Base-by-base conservation (phyloP, 345 rosid species). In the Turnera subulata region DNA sequence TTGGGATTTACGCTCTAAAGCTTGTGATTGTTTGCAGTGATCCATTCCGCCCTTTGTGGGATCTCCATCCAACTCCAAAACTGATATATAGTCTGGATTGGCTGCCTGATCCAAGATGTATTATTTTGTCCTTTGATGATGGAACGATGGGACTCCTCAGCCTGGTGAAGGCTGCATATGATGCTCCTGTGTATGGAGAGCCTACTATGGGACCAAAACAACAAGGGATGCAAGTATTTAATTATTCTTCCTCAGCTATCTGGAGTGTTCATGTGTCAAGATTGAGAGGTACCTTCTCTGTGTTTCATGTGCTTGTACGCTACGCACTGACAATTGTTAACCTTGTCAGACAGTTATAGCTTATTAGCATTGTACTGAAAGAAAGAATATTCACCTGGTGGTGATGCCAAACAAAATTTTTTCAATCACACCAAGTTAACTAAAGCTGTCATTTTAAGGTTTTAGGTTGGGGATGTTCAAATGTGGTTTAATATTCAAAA, bases 201-300 rank as follows among this genome's bases (percentile, higher is more conserved):
- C 76, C 83, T 35, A 72, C 76, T 63, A 48, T 64, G 51, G 76
- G 73, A 56, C 74, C 83, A n/a, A 87, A 85, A 65, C 91, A 82
- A 63, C 86, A 68, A 65, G 96, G 96, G 43, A 51, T 89, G 62
- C 88, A 88, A 55, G 55, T 68, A 52, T 63, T 70, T 63, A 72
- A 81, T 58, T 79, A 81, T 77, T 81, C 89, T 56, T 76, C 96
- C 49, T 89, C 71, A 66, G 83, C 91, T 53, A 74, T 85, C 42
- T 85, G 97, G 96, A 77, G 82, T 45, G 79, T 89, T 66, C 97
- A 89, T 47, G 93, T 82, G 59, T 92, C 98, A 60, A 73, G 79
- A 71, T 52, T 72, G 60, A 89, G 91, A 43, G 95, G 97, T 86
- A 61, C 50, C 7, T 57, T 44, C 46, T 19, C 51, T 11, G 35